Conservation (phyloP, 108 stramenopile genomes). For the Phaeodactylum tricornutum region DNA sequence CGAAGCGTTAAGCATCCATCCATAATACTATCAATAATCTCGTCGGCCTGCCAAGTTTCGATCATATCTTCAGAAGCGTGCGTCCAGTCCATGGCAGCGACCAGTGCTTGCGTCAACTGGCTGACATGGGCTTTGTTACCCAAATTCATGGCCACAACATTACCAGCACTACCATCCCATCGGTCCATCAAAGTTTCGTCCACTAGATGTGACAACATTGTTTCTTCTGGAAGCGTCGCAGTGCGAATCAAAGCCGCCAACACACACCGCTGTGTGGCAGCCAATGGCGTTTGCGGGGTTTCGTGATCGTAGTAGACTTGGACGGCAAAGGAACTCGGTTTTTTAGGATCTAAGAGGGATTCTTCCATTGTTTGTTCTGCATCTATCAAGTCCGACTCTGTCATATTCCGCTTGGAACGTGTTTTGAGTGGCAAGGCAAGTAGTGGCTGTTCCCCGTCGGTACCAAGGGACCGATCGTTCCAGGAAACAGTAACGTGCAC, state of each 20-base stretch:
- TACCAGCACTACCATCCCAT: slow-evolving; percentile 30
- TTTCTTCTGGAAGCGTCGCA: slow-evolving; percentile 48
- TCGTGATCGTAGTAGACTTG: slow-evolving; percentile 47
- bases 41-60: slow-evolving; percentile 23
- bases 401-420: slow-evolving; percentile 42
- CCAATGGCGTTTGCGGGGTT: slow-evolving; percentile 44
- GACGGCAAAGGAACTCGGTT: slow-evolving; percentile 43
- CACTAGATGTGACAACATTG: slow-evolving; percentile 56
- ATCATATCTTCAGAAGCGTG: slow-evolving; percentile 39
- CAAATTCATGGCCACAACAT: slow-evolving; percentile 21
- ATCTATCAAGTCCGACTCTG: slow-evolving; percentile 41
- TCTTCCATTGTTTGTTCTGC: slow-evolving; percentile 61
- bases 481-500: slow-evolving; percentile 54
- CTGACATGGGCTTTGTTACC: slow-evolving; percentile 37
- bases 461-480: slow-evolving; percentile 24
- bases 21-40: slow-evolving; percentile 25
- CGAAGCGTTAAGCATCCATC: slow-evolving; percentile 15
- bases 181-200: slow-evolving; percentile 31
- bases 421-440: slow-evolving; percentile 56
- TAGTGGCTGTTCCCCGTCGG: slow-evolving; percentile 20
- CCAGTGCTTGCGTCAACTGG: slow-evolving; percentile 37
- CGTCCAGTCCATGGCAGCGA: slow-evolving; percentile 76
- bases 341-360: slow-evolving; percentile 52
- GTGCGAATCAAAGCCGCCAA: slow-evolving; percentile 69
- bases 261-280: slow-evolving; percentile 58